Evolutionary conservation across 1,284 basidiomycete species (phyloP).

Genomic region (Malassezia furfur): DNA sequence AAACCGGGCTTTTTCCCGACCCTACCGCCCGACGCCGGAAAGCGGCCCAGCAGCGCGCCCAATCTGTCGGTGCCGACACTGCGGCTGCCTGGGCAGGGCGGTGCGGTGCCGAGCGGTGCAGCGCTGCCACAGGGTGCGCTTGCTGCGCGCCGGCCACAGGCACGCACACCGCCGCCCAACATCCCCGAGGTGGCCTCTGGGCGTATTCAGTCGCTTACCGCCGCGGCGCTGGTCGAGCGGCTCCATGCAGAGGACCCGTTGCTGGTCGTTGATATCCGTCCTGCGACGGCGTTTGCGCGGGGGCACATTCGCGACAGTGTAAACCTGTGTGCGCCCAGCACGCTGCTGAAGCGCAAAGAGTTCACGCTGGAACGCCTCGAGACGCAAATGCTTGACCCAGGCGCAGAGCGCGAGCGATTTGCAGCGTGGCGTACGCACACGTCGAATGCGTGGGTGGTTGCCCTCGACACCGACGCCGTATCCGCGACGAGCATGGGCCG

Average conservation of each 20-base stretch:
- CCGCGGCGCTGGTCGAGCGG: neutral
- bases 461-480: conserved; percentile 36
- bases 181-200: neutral
- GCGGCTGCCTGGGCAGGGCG: neutral
- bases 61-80: neutral
- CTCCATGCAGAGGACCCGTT: conserved; percentile 4
- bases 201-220: neutral
- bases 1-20: neutral
- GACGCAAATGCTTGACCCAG: conserved; percentile 37
- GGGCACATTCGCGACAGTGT: conserved; percentile 54
- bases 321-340: conserved; percentile 83
- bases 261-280: conserved; percentile 70
- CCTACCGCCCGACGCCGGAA: too few relatives aligned
- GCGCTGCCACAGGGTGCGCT: neutral
- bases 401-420: conserved; percentile 22
- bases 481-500: conserved; percentile 32
- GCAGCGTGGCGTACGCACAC: conserved; percentile 20
- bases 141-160: neutral
- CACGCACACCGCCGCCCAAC: neutral
- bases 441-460: conserved; percentile 24
- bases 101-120: neutral
- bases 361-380: conserved; percentile 37
- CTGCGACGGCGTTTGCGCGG: conserved; percentile 52
- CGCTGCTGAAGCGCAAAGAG: conserved; percentile 58
- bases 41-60: neutral